Evolutionary conservation across 73 alveolate species (phyloP), one percentile per base, ranked within the genome.

Genomic region (Paramecium sexaurelia): DNA sequence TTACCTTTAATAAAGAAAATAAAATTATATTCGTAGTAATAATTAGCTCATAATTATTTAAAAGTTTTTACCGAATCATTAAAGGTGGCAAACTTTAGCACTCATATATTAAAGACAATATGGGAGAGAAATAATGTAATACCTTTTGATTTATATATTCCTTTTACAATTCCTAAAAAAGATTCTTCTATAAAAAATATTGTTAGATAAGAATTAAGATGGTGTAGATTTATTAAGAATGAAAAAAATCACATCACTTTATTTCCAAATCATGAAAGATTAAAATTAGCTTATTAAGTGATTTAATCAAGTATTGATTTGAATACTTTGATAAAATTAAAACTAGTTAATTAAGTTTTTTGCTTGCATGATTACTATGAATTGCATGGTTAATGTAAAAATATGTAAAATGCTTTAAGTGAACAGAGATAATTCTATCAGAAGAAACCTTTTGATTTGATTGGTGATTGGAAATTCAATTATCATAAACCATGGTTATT

Each of bases 291-390:
- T 13, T 13, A 73, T 35, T 35, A 15, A 32, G 55, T 41, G 1
- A 13, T 73, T 5, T 7, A 35, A 13, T 35, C 39, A 10, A 11
- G 19, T 33, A 11, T 73, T 9, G 13, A 13, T 32, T 35, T 73
- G 39, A 36, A 73, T 37, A 41, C 39, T 1, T 20, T 73, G 27
- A 33, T 73, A 10, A 35, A 24, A 4, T 29, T 29, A 15, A 32
- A 32, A 73, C 15, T 32, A 32, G 35, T 73, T 1, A 73, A 37
- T 73, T 2, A 27, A 19, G 4, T 73, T n/a, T 73, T 73, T 24
- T 73, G 87, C 15, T 24, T 73, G 15, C 55, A 73, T 17, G 87
- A 73, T n/a, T 41, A 32, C 29, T 73, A 73, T 35, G 87, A 73
- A 73, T 37, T 73, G 26, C 35, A 35, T 32, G 87, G 87, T 17